These are phyloP conservation scores for Symmetrospora coprosmae DNA, from an alignment of 768 basidiomycete species.

Conservation along the genomic window DNA sequence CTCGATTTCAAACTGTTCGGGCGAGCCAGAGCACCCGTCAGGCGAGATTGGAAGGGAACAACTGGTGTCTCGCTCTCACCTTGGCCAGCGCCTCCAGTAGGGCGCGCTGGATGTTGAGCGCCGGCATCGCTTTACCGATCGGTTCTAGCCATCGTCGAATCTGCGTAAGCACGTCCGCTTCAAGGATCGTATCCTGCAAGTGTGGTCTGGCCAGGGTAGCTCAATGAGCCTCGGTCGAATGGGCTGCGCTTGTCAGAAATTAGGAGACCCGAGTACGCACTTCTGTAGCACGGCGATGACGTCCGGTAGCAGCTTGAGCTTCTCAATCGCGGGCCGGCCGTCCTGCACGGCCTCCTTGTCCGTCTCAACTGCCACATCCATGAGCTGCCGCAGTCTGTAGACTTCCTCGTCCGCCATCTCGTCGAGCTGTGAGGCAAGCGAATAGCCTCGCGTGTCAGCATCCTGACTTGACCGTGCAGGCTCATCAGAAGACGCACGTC, in stretches of 20 bases:
- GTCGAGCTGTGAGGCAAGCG: not conserved
- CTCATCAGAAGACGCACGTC: not conserved
- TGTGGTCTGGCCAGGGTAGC: slow-evolving; percentile 62
- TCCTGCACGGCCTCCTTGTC: slow-evolving; percentile 67
- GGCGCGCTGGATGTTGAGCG: slow-evolving; percentile 85
- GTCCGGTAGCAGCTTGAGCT: slow-evolving; percentile 68
- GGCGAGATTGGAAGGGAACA: not conserved
- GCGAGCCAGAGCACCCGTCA: not conserved
- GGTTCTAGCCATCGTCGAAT: slow-evolving; percentile 88
- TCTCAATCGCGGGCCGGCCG: slow-evolving; percentile 66
- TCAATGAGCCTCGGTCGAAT: no score
- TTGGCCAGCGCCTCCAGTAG: slow-evolving; percentile 68
- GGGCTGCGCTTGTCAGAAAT: slow-evolving; percentile 11
- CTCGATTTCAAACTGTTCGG: slow-evolving; percentile 67
- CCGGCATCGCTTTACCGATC: slow-evolving; percentile 75
- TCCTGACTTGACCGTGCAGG: not conserved
- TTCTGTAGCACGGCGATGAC: slow-evolving; percentile 88
- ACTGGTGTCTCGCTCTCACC: slow-evolving; percentile 28
- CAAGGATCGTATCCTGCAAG: slow-evolving; percentile 78
- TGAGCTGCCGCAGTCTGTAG: slow-evolving; percentile 67
- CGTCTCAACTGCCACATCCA: slow-evolving; percentile 71
- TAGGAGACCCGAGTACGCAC: slow-evolving; percentile 44
- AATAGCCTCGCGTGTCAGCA: no score
- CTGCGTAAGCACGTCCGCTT: slow-evolving; percentile 83
- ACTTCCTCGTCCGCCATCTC: slow-evolving; percentile 59